Evolutionary conservation across 2,329 filamentous ascomycete genomes (phyloP).

Genomic region (Dactylellina haptotyla): DNA sequence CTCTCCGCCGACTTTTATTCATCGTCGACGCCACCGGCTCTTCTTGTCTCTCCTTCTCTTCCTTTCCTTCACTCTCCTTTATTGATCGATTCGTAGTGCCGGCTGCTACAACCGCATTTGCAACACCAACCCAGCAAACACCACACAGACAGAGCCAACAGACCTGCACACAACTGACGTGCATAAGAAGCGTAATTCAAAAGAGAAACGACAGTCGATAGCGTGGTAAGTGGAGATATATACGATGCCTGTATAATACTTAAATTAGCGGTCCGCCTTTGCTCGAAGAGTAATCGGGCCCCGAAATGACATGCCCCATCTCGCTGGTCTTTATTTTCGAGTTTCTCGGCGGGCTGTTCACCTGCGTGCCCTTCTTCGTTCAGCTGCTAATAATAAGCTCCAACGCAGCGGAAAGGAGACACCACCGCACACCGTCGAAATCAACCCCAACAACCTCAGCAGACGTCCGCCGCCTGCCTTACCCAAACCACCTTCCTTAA

Average conservation of each 20-base stretch:
- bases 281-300: neutral
- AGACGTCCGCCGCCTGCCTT: neutral
- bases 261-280: neutral
- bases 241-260: too few species aligned
- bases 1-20: neutral
- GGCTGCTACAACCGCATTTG: conserved; percentile 19
- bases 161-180: neutral
- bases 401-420: conserved; percentile 44
- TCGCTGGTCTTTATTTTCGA: conserved; percentile 41
- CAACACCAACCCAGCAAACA: neutral
- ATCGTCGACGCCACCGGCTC: neutral
- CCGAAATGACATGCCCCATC: neutral
- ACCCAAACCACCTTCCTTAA: neutral
- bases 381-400: neutral
- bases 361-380: conserved; percentile 10
- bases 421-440: neutral
- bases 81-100: conserved; percentile 17
- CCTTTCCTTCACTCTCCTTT: conserved; percentile 1
- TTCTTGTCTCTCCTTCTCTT: neutral
- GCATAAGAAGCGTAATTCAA: neutral
- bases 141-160: neutral
- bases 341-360: conserved; percentile 49
- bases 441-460: conserved; percentile 44
- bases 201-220: too few species aligned
- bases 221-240: too few species aligned